Conservation (phyloP, 495 filamentous ascomycete genomes). For the Xylaria telfairii region DNA sequence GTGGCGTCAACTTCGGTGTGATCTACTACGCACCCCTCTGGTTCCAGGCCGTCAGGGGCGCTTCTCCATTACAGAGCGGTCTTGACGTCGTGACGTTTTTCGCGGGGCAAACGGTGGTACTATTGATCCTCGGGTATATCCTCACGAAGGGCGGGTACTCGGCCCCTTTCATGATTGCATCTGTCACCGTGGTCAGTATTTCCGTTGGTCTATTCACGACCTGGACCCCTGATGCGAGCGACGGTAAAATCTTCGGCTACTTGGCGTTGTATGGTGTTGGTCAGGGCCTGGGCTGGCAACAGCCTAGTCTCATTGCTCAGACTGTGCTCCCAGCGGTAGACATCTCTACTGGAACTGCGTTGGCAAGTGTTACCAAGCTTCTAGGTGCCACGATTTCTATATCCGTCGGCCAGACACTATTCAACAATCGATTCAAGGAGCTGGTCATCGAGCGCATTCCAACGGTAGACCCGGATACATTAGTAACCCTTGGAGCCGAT, state of each 20-base stretch:
- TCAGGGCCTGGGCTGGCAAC: slow-evolving; percentile 62
- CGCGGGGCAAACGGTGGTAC: slow-evolving; percentile 17
- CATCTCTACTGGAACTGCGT: slow-evolving; percentile 57
- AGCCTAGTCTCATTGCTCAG: slow-evolving; percentile 56
- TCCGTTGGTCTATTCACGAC: slow-evolving; percentile 71
- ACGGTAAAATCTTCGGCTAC: slow-evolving; percentile 62
- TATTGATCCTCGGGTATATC: slow-evolving; percentile 63
- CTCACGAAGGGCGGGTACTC: slow-evolving; percentile 71
- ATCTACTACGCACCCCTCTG: slow-evolving; percentile 70
- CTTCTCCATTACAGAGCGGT: slow-evolving; percentile 48
- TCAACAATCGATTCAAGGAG: neutral
- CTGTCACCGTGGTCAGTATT: slow-evolving; percentile 61
- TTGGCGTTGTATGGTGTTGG: slow-evolving; percentile 66
- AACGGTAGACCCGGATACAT: neutral
- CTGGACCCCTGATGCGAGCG: slow-evolving; percentile 41
- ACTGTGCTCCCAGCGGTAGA: slow-evolving; percentile 51
- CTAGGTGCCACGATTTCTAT: slow-evolving; percentile 64
- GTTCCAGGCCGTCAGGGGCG: slow-evolving; percentile 69
- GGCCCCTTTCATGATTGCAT: slow-evolving; percentile 67
- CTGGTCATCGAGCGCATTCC: slow-evolving; percentile 2
- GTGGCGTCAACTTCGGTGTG: slow-evolving; percentile 62
- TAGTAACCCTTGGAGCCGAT: neutral
- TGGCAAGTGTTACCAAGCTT: slow-evolving; percentile 61
- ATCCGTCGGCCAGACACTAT: slow-evolving; percentile 52
- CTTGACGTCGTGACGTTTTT: neutral